Base-by-base conservation (phyloP, 345 rosid species). In the Acer negundo region DNA sequence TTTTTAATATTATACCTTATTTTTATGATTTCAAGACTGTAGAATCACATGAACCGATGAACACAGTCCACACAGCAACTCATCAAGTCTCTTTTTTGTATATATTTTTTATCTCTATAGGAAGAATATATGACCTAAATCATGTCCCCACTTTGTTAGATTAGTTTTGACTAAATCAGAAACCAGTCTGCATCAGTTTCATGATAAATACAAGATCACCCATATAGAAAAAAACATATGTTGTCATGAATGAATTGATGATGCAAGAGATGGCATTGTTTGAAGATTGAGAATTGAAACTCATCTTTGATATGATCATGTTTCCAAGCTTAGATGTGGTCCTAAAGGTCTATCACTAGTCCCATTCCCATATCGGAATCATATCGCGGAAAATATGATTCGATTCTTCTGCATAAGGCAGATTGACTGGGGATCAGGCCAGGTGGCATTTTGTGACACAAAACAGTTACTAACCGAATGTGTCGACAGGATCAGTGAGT, bases 31-130 rank as follows among this genome's bases (percentile, higher is more conserved):
- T 22, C 1, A 0, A 62, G 23, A 76, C 80, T 76, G 79, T 59
- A 5, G 63, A 65, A 9, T 6, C 74, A 76, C 80, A 55, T 58
- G 82, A 62, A 62, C 61, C 12, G 38, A 35, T 35, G 38, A 35
- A 35, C 38, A 35, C 42, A 72, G 28, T 49, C 55, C 17, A 31
- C 72, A 65, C 42, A 35, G 0, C 38, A 35, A 35, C 38, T 35
- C 38, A 35, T 4, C 46, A 10, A 47, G 65, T 26, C 6, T 46
- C 9, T 26, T 17, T 26, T 26, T 51, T 69, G 1, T 40, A 0
- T 46, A 35, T 35, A 31, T 26, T 12, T 22, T 66, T 23, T 22
- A n/a, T 13, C 26, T 44, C 5, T 16, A 23, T 26, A 3, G 0
- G 13, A 20, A 58, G 38, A 61, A 40, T 1, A 23, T 17, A 73